These are phyloP conservation scores for Xerocomus potaroensis DNA, from an alignment of 768 basidiomycete genomes.

Conservation along the genomic window DNA sequence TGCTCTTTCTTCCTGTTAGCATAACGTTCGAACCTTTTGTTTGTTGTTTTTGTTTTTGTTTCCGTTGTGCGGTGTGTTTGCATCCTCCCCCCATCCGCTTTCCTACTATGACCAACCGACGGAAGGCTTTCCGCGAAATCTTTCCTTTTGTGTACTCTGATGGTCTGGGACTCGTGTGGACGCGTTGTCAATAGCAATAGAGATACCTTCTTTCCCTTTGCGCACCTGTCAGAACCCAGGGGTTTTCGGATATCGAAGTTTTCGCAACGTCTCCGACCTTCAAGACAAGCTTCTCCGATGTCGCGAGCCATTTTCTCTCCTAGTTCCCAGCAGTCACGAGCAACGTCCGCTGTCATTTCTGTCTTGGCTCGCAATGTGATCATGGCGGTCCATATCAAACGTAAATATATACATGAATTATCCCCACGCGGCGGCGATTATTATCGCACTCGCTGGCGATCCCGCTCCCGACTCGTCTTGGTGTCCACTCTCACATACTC, in stretches of 20 bases:
- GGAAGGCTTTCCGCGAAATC: not conserved
- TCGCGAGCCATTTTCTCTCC: not conserved
- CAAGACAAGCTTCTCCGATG: too few relatives aligned
- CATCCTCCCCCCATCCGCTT: too few relatives aligned
- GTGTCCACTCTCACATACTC: constrained; percentile 85
- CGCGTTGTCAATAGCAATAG: not conserved
- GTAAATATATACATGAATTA: too few relatives aligned
- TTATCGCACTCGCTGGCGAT: constrained; percentile 26
- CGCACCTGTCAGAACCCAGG: too few relatives aligned
- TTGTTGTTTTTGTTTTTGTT: too few relatives aligned
- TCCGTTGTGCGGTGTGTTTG: too few relatives aligned
- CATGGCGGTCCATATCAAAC: not conserved
- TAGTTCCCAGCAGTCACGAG: not conserved
- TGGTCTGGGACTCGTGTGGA: not conserved
- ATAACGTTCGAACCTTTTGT: not conserved
- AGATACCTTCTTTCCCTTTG: not conserved
- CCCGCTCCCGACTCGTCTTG: constrained; percentile 53
- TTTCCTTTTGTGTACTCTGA: not conserved
- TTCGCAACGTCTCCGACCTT: too few relatives aligned
- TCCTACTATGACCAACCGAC: not conserved
- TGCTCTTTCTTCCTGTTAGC: not conserved
- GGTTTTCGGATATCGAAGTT: too few relatives aligned
- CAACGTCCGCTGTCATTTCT: not conserved
- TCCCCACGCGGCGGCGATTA: not conserved
- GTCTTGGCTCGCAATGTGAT: not conserved